These are phyloP conservation scores for Mycena alexandri DNA, from an alignment of 768 basidiomycete genomes.

Conservation along the genomic window DNA sequence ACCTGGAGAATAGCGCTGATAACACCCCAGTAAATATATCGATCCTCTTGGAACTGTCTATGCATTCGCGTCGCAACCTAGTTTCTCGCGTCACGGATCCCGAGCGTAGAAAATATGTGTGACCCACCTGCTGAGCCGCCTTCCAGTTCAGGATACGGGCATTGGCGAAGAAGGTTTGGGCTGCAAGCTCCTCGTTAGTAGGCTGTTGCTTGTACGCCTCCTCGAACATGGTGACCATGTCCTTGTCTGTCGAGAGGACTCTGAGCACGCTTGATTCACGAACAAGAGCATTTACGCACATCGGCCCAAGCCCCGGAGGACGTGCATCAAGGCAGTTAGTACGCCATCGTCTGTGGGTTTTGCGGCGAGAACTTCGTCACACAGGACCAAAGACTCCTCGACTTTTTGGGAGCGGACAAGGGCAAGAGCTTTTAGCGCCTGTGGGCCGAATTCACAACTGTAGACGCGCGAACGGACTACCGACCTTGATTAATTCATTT, in stretches of 20 bases:
- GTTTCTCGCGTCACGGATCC: conserved; percentile 15
- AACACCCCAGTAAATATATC: conserved; percentile 87
- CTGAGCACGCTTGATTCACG: conserved; percentile 21
- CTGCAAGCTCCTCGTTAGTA: conserved; percentile 83
- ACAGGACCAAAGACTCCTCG: conserved; percentile 82
- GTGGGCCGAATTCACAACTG: conserved; percentile 32
- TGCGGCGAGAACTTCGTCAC: conserved; percentile 82
- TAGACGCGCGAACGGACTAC: conserved; percentile 37
- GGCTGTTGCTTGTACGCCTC: conserved; percentile 88
- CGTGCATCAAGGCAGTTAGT: conserved; percentile 86
- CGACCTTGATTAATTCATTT: conserved; percentile 76
- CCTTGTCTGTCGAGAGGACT: conserved; percentile 62
- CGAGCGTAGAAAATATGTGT: conserved; percentile 13
- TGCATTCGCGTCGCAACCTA: conserved; percentile 86
- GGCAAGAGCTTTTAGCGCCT: conserved; percentile 89
- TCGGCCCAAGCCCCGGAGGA: conserved; percentile 82
- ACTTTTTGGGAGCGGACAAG: conserved; percentile 88
- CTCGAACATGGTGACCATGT: conserved; percentile 88
- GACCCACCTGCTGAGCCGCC: conserved; percentile 79
- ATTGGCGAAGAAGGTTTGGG: conserved; percentile 89
- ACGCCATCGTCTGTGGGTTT: conserved; percentile 82
- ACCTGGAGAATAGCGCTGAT: conserved; percentile 88
- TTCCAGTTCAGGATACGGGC: conserved; percentile 87
- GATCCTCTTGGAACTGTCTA: conserved; percentile 86
- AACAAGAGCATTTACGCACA: conserved; percentile 50